These are phyloP conservation scores for Suillus placidus DNA, from an alignment of 768 basidiomycete genomes.

Conservation along the genomic window DNA sequence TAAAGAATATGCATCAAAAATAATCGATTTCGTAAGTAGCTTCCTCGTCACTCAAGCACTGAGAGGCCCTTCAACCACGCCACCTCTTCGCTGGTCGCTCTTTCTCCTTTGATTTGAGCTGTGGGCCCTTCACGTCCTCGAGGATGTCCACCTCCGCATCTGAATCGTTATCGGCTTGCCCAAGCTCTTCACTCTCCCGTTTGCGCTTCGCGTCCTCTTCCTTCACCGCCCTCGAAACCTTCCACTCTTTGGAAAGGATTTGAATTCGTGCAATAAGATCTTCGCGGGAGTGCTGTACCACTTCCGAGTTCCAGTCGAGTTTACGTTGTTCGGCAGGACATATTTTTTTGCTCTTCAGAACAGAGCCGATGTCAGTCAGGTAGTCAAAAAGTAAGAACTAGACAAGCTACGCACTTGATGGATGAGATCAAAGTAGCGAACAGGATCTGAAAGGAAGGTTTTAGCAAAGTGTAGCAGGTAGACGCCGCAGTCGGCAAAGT, in stretches of 20 bases:
- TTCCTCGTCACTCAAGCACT: background rate
- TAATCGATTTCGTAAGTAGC: background rate
- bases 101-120: slow-evolving; percentile 11
- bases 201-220: slow-evolving; percentile 35
- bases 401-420: slow-evolving; percentile 27
- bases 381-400: background rate
- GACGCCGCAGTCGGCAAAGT: slow-evolving; percentile 91
- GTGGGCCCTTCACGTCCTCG: slow-evolving; percentile 28
- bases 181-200: slow-evolving; percentile 27
- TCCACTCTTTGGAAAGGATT: slow-evolving; percentile 57
- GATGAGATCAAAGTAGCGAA: slow-evolving; percentile 52
- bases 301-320: slow-evolving; percentile 53
- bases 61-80: slow-evolving; percentile 23
- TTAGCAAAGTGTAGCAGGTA: slow-evolving; percentile 88
- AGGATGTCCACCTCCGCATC: slow-evolving; percentile 46
- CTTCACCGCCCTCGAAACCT: slow-evolving; percentile 44
- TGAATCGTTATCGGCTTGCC: slow-evolving; percentile 27
- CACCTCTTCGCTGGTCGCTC: slow-evolving; percentile 24
- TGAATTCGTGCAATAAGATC: slow-evolving; percentile 44
- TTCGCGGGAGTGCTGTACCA: slow-evolving; percentile 51
- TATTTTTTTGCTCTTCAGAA: slow-evolving; percentile 33
- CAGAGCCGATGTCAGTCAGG: slow-evolving; percentile 7
- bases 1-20: slow-evolving; percentile 3
- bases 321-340: slow-evolving; percentile 42
- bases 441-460: slow-evolving; percentile 71